Evolutionary conservation across 2,329 filamentous ascomycete species (phyloP).

Genomic region (Ilyonectria destructans): DNA sequence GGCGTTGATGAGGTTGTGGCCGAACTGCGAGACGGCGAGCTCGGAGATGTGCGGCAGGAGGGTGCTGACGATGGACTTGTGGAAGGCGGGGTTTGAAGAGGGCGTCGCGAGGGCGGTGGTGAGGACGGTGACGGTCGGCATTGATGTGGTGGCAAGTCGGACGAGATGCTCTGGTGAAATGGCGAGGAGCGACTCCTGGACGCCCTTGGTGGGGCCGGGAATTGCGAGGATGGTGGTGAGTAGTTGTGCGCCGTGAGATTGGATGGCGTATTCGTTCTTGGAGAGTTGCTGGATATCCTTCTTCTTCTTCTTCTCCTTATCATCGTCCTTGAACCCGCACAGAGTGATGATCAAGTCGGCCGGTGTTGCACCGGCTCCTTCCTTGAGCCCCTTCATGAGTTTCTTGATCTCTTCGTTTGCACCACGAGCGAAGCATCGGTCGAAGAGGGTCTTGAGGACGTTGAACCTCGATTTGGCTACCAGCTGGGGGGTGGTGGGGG

Average conservation of each 20-base stretch:
- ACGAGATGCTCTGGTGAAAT: conserved; percentile 71
- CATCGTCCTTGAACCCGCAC: conserved; percentile 61
- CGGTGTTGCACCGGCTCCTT: conserved; percentile 65
- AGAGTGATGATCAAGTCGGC: conserved; percentile 66
- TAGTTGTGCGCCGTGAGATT: conserved; percentile 84
- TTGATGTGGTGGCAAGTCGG: conserved; percentile 73
- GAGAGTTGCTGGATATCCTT: conserved; percentile 57
- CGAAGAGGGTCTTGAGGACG: conserved; percentile 86
- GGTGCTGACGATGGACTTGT: conserved; percentile 68
- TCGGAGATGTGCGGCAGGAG: conserved; percentile 63
- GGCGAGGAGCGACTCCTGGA: conserved; percentile 80
- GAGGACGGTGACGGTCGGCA: conserved; percentile 66
- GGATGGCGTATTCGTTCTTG: conserved; percentile 72
- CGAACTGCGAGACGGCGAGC: conserved; percentile 66
- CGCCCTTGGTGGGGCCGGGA: conserved; percentile 79
- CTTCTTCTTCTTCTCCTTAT: conserved; percentile 51
- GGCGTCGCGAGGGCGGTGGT: conserved; percentile 66
- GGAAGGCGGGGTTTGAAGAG: conserved; percentile 67
- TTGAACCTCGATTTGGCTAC: conserved; percentile 83
- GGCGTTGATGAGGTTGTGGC: conserved; percentile 67
- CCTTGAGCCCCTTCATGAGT: conserved; percentile 65
- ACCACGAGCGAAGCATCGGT: conserved; percentile 83
- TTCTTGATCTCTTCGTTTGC: conserved; percentile 67
- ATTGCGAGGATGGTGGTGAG: conserved; percentile 85
- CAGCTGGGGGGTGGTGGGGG: conserved; percentile 81